Percentiles rank a stretch among this genome's conserved stretches.
Evolutionary conservation across 768 basidiomycete species (phyloP).

Genomic region (Auricularia sp.): DNA sequence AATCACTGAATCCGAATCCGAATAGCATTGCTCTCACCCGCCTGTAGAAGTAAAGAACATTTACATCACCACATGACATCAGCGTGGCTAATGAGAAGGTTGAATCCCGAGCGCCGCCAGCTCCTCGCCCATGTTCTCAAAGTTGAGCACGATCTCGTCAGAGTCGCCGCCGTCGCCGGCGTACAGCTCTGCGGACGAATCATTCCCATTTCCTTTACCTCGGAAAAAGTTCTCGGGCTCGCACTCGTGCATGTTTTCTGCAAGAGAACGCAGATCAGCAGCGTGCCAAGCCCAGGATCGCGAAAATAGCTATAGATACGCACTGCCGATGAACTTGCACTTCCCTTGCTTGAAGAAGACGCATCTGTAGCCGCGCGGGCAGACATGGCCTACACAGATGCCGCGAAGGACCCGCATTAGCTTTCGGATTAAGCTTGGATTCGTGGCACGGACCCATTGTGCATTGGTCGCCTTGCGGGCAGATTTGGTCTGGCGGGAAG

Average conservation of each 20-base stretch:
- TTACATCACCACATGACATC: no score
- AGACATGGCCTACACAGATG: constrained; percentile 29
- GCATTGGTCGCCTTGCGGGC: not conserved
- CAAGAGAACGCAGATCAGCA: not conserved
- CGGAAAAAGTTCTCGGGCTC: not conserved
- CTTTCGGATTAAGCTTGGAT: no score
- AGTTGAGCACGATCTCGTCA: constrained; percentile 1
- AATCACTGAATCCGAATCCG: no score
- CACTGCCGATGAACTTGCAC: constrained; percentile 56
- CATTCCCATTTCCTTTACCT: not conserved
- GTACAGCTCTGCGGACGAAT: not conserved
- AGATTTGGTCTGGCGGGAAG: not conserved
- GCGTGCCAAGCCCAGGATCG: not conserved
- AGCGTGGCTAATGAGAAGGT: no score
- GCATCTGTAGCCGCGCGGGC: constrained; percentile 41
- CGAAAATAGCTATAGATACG: constrained; percentile 10
- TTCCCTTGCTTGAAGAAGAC: constrained; percentile 41
- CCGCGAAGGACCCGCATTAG: not conserved
- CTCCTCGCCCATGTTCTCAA: not conserved
- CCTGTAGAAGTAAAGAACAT: no score
- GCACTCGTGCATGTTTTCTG: not conserved
- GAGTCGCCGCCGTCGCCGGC: not conserved
- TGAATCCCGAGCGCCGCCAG: not conserved
- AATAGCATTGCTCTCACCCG: no score
- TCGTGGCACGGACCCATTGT: not conserved